Evolutionary conservation across 805 yeast genomes (phyloP).

Genomic region (Komagataella pseudopastoris): DNA sequence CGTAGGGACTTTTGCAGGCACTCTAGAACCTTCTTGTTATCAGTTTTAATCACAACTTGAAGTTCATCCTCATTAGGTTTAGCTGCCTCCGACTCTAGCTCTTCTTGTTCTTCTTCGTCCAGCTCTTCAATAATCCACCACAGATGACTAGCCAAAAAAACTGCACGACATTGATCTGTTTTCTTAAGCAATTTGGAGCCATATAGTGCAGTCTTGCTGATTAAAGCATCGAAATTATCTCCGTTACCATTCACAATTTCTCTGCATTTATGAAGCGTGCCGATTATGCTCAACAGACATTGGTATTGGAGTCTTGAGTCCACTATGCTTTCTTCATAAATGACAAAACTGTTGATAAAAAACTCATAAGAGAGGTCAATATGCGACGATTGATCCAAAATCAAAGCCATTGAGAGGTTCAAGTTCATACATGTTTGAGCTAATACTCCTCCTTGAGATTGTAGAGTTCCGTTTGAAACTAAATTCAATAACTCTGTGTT

Average conservation of each 20-base stretch:
- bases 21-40: conserved; percentile 69
- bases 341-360: conserved; percentile 74
- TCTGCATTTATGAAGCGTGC: conserved; percentile 27
- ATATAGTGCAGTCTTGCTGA: conserved; percentile 74
- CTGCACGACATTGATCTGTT: conserved; percentile 91
- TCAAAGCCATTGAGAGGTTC: conserved; percentile 51
- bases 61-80: conserved; percentile 3
- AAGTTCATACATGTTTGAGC: conserved; percentile 25
- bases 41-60: conserved; percentile 18
- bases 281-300: conserved; percentile 30
- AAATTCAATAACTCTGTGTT: conserved; percentile 48
- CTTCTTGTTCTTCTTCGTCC: conserved; percentile 29
- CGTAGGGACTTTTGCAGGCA: conserved; percentile 81
- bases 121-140: conserved; percentile 82
- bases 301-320: conserved; percentile 38
- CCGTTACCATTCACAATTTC: conserved; percentile 21
- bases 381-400: conserved; percentile 66
- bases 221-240: conserved; percentile 70
- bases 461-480: conserved; percentile 12
- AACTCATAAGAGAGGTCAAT: conserved; percentile 77
- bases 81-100: conserved; percentile 11
- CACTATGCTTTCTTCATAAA: conserved; percentile 55
- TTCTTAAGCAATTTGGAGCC: conserved; percentile 83
- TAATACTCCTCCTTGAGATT: conserved; percentile 1
- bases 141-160: conserved; percentile 74